Base-by-base conservation (phyloP, 345 rosid genomes). In the Pistacia vera region DNA sequence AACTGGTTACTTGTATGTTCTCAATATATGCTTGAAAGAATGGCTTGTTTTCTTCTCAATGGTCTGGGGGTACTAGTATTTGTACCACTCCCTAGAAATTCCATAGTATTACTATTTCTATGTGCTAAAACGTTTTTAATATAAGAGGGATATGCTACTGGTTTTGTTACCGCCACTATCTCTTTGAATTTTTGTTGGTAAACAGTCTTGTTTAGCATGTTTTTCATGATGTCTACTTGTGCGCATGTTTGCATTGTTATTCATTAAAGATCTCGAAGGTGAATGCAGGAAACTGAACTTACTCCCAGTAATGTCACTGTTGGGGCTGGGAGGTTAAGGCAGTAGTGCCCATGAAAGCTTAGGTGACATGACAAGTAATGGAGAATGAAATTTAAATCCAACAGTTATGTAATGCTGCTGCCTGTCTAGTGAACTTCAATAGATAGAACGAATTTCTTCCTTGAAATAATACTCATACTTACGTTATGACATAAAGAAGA, bases 1-100 rank as follows among this genome's bases (percentile, higher is more conserved):
- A 80, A 74, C 87, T 74, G 70, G 71, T 75, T 70, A 80, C 78
- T 35, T 86, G 88, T 86, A 88, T 81, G 85, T 81, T 58, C 63
- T 66, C 52, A 69, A 78, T 73, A 78, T 76, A 76, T 75, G 83
- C 80, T 64, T 84, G 82, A 81, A 77, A 73, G 66, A 77, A 55
- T 68, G 33, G 76, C 54, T 64, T 3, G 77, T n/a, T 64, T 73
- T 74, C 16, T 36, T 13, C 38, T 36, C 52, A 22, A n/a, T 13
- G 5, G 4, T 54, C 57, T 13, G 1, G 6, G 2, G 57, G 57
- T 14, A 54, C 57, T 6, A 5, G 46, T 41, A 41, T 41, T 41
- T 41, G 10, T 41, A 41, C 46, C 46, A 41, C 46, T 41, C 8
- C 6, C 8, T 6, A 41, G 46, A 7, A 41, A 41, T 41, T 41